These are phyloP conservation scores for Crucihimalaya himalaica DNA, from an alignment of 345 rosid species.

Conservation along the genomic window DNA sequence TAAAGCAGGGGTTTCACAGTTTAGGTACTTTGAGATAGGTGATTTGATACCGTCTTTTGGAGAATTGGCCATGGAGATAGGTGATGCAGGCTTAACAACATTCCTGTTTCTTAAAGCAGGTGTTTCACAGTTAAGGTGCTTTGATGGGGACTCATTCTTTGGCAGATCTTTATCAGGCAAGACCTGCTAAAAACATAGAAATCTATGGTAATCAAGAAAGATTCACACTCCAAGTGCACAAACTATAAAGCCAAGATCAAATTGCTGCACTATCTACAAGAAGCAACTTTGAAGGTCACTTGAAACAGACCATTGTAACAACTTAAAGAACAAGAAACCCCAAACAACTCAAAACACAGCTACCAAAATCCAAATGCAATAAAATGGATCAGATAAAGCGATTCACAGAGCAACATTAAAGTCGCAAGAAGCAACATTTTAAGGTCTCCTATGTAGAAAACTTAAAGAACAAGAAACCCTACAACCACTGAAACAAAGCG, in stretches of 20 bases:
- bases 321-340: conserved; percentile 16
- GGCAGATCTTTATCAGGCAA: conserved; percentile 33
- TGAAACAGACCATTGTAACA: background rate
- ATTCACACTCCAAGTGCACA: background rate
- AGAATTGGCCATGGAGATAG: conserved; percentile 25
- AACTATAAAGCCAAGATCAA: background rate
- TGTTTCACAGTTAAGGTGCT: conserved; percentile 27
- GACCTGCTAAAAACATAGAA: conserved; percentile 27
- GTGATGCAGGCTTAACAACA: conserved; percentile 20
- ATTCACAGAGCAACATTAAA: background rate
- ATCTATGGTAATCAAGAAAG: background rate
- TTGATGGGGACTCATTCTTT: conserved; percentile 33
- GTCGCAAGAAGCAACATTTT: background rate
- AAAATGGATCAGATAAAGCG: background rate
- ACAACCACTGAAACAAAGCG: background rate
- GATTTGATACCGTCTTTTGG: conserved; percentile 28
- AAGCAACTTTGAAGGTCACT: background rate
- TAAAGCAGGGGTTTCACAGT: conserved; percentile 34
- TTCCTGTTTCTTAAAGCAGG: conserved; percentile 38
- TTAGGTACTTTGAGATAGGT: conserved; percentile 24
- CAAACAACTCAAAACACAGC: background rate
- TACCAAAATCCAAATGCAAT: background rate
- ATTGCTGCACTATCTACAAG: background rate
- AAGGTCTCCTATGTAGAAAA: background rate
- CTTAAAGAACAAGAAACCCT: conserved; percentile 16